Evolutionary conservation across 371 early-diverging fungal genomes (phyloP).

Genomic region (Syncephalastrum racemosum): DNA sequence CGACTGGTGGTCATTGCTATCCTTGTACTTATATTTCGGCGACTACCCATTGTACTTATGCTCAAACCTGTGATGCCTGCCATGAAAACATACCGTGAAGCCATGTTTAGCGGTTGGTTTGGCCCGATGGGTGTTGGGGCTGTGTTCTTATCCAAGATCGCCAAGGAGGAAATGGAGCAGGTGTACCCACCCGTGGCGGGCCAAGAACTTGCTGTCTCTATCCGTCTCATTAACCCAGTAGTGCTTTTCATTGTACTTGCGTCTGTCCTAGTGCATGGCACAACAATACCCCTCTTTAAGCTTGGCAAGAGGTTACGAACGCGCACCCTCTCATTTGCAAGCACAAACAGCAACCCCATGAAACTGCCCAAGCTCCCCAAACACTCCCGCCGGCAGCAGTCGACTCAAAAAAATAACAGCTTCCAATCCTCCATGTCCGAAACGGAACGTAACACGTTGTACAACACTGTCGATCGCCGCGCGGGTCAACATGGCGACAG

Average conservation of each 20-base stretch:
- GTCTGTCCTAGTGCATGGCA: constrained; percentile 80
- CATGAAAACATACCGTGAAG: constrained; percentile 75
- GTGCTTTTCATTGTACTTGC: constrained; percentile 74
- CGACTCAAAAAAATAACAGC: constrained; percentile 14
- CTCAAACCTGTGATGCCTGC: constrained; percentile 73
- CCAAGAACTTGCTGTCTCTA: constrained; percentile 20
- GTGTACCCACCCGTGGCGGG: constrained; percentile 23
- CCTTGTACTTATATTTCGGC: constrained; percentile 77
- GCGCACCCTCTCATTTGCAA: constrained; percentile 47
- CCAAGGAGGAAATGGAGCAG: constrained; percentile 52
- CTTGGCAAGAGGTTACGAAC: constrained; percentile 57
- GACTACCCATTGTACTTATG: constrained; percentile 76
- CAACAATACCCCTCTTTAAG: constrained; percentile 75
- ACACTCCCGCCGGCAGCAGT: constrained; percentile 11
- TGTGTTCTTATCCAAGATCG: constrained; percentile 71
- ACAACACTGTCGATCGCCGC: constrained; percentile 33
- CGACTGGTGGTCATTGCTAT: constrained; percentile 67
- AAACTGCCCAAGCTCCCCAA: constrained; percentile 31
- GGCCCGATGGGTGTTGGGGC: constrained; percentile 91
- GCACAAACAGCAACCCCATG: constrained; percentile 42
- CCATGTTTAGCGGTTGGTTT: constrained; percentile 95
- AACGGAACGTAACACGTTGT: constrained; percentile 38
- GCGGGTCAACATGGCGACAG: constrained; percentile 6
- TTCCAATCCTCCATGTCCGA: constrained; percentile 30
- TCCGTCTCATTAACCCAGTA: constrained; percentile 56